Base-by-base conservation (phyloP, 495 filamentous ascomycete species). In the Immersiella caudata region DNA sequence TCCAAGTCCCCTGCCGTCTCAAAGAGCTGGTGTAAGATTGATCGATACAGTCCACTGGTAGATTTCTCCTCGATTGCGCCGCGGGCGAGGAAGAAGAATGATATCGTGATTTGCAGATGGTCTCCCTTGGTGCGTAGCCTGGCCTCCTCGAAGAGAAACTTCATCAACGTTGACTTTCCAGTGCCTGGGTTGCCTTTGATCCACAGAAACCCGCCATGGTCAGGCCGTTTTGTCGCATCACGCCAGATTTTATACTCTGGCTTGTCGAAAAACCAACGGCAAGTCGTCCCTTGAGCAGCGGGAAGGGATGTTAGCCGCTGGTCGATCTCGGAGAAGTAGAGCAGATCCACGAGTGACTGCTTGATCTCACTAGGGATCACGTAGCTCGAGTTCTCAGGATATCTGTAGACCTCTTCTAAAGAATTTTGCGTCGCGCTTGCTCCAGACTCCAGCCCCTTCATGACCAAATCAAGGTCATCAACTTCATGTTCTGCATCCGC, bases 131-230 rank as follows among this genome's bases (percentile, higher is more conserved):
- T 1, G 40, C 66, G 29, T 0, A 1, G 6, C 56, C 73, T 73
- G 29, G 72, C 69, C 0, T 76, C 51, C 36, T 61, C 24, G 54
- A 75, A 79, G 0, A 74, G 70, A 62, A 79, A 80, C 49, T 85
- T 85, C 80, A 87, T 85, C 2, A 83, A 70, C 11, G 81, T 84
- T 0, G 83, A 87, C 68, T 87, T 87, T 6, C 84, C 84, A n/a
- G 80, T 75, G 11, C 81, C 84, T 2, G 84, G 83, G 56, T 86
- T 83, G 0, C 84, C 84, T 60, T 76, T 82, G 52, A 87, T 81
- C 83, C 83, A 87, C 0, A 87, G 68, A 33, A 87, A 79, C 3
- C 83, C 82, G 61, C 80, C 74, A 58, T 84, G 76, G 20, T 79
- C 64, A 0, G 25, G 6, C 20, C 78, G 52, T 60, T 77, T 68